Evolutionary conservation across 441 rosid species (phyloP).

Genomic region (Aleurites moluccanus): DNA sequence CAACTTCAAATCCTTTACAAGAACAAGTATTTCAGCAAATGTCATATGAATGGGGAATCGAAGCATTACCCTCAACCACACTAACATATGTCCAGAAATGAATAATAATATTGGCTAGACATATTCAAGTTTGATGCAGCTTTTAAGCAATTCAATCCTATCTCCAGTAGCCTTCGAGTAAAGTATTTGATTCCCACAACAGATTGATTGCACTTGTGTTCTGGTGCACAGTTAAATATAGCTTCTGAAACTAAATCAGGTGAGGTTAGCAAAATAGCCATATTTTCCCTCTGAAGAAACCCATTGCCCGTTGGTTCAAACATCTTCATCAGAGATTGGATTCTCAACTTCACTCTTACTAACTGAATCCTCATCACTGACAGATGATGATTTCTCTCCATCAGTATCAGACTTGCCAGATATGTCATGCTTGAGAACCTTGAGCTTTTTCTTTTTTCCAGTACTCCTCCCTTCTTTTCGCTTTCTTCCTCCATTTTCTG

Average conservation of each 20-base stretch:
- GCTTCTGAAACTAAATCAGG: no score
- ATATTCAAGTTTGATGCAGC: no score
- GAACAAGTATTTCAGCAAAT: background rate
- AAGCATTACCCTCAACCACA: no score
- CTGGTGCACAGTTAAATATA: background rate
- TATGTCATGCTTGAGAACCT: conserved; percentile 33
- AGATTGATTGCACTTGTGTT: background rate
- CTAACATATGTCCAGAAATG: no score
- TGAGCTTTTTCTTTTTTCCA: conserved; percentile 31
- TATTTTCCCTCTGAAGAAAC: background rate
- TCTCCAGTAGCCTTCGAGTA: background rate
- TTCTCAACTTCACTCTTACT: conserved; percentile 43
- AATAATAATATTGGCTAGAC: no score
- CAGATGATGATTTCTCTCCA: conserved; percentile 22
- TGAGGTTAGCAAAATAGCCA: background rate
- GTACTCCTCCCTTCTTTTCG: conserved; percentile 31
- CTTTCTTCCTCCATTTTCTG: conserved; percentile 30
- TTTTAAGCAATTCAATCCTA: no score
- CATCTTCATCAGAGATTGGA: conserved; percentile 33
- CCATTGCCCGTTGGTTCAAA: conserved; percentile 3
- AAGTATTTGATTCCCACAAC: background rate
- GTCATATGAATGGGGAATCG: no score
- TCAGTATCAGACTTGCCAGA: conserved; percentile 25
- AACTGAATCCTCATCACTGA: conserved; percentile 25
- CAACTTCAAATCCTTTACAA: conserved; percentile 1